Percentiles rank a stretch among this genome's conserved stretches.
Evolutionary conservation across 192 early-diverging fungal genomes (phyloP).

Genomic region (Backusella sp.): DNA sequence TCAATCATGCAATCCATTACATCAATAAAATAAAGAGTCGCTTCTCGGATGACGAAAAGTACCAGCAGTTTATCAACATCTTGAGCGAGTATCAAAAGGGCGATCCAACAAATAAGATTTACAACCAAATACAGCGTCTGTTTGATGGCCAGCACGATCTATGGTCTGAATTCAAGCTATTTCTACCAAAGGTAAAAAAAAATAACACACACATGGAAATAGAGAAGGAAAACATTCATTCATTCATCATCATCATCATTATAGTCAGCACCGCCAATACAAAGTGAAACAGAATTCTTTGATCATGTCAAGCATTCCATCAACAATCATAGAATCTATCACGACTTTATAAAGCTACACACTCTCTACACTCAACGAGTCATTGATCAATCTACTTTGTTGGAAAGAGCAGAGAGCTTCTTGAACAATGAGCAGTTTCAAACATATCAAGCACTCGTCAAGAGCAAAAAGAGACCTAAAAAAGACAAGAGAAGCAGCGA

Average conservation of each 20-base stretch:
- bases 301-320: slow-evolving; percentile 84
- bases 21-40: slow-evolving; percentile 99
- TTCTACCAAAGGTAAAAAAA: slow-evolving; percentile 73
- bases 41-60: slow-evolving; percentile 92
- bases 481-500: slow-evolving; percentile 58
- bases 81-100: slow-evolving; percentile 96
- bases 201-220: too few species aligned
- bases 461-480: slow-evolving; percentile 62
- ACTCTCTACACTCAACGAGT: slow-evolving; percentile 94
- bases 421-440: slow-evolving; percentile 85
- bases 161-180: slow-evolving; percentile 96
- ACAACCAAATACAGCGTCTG: slow-evolving; percentile 86
- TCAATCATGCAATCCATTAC: slow-evolving; percentile 98
- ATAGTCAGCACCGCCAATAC: not conserved
- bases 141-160: slow-evolving; percentile 87
- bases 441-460: slow-evolving; percentile 87
- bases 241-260: not conserved
- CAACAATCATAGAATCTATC: slow-evolving; percentile 82
- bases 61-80: slow-evolving; percentile 96
- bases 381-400: slow-evolving; percentile 77
- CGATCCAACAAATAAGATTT: slow-evolving; percentile 95
- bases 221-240: not conserved
- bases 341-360: slow-evolving; percentile 93
- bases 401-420: slow-evolving; percentile 85
- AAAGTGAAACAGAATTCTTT: slow-evolving; percentile 91